Evolutionary conservation across 768 basidiomycete species (phyloP), one percentile per base, ranked within the genome.

Genomic region (Strobilomyces echinocephalus): DNA sequence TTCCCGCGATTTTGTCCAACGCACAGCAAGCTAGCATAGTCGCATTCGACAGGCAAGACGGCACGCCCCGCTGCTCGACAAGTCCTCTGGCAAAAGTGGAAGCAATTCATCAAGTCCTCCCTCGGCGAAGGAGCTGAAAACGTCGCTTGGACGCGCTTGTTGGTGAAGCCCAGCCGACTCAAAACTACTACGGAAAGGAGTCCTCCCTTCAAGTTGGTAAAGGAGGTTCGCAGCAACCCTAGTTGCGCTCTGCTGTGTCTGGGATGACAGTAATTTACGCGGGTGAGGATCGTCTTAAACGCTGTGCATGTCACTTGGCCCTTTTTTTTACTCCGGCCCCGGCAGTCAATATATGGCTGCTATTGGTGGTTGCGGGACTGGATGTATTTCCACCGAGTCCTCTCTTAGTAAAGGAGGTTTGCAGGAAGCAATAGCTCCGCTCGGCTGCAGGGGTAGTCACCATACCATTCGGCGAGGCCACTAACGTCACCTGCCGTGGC

Each of bases 381-480:
- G 54, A 50, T 24, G 7, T n/a, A 44, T 49, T 42, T 5, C 53
- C 11, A 2, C 47, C 2, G 48, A 54, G 48, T 35, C 36, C 53
- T 54, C 47, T 28, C 53, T 42, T 49, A 7, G 52, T 53, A 47
- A 54, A n/a, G n/a, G n/a, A n/a, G n/a, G n/a, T n/a, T n/a, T n/a
- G n/a, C 43, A 55, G 49, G 39, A 20, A n/a, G 49, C 38, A 20
- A 0, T 31, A 55, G 38, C 38, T 30, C 20, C 45, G 30, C 54
- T 51, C 33, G 35, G 28, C 1, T 1, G 28, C 1, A 49, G 43
- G 35, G 50, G 10, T 35, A 4, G 50, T 7, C 12, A 26, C 6
- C 42, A 30, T 33, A 3, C 50, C 8, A 30, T 15, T 0, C 24
- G 28, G 16, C 9, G 18, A 24, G 46, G 20, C 34, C 0, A 5